Conservation (phyloP, 108 stramenopile species). For the Nannochloropsis oceanica region DNA sequence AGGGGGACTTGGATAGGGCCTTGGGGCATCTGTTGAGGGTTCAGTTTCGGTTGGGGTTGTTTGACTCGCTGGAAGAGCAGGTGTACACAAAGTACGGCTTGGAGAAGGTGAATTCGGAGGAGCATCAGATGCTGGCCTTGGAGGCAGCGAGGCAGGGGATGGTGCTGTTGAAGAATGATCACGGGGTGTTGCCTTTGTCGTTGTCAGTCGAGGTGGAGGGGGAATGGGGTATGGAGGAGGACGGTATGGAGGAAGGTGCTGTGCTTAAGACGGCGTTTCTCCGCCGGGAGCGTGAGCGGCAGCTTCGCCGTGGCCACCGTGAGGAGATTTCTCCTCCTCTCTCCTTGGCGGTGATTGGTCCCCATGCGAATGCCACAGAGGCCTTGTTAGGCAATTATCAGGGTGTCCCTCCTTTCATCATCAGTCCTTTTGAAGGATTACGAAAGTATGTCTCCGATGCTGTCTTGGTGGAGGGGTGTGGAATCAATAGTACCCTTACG, state of each 20-base stretch:
- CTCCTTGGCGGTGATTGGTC: constrained; percentile 13
- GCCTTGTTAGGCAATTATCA: constrained; percentile 13
- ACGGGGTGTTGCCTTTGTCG: constrained; percentile 3
- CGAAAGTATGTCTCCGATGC: not conserved
- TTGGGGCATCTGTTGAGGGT: constrained; percentile 3
- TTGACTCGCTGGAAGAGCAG: not conserved
- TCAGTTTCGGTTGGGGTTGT: constrained; percentile 16
- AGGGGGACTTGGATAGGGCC: not conserved
- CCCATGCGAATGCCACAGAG: constrained; percentile 8
- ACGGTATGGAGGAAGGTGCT: not conserved
- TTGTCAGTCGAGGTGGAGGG: not conserved
- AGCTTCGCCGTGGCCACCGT: too few species aligned
- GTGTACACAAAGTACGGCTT: not conserved
- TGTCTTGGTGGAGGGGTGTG: not conserved
- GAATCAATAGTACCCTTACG: not conserved
- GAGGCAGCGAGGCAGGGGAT: constrained; percentile 26
- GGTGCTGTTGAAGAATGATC: constrained; percentile 26
- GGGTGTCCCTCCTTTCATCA: not conserved
- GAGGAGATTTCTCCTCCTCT: too few species aligned
- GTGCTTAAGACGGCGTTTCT: not conserved
- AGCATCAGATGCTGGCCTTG: not conserved
- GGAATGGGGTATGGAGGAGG: not conserved
- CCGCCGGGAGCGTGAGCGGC: not conserved
- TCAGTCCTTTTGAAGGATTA: constrained; percentile 1
- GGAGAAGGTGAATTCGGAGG: not conserved